Percentiles rank a stretch among this genome's conserved stretches.
phyloP scores from a whole-genome alignment of 768 basidiomycete genomes.

The Terana coerulea region DNA sequence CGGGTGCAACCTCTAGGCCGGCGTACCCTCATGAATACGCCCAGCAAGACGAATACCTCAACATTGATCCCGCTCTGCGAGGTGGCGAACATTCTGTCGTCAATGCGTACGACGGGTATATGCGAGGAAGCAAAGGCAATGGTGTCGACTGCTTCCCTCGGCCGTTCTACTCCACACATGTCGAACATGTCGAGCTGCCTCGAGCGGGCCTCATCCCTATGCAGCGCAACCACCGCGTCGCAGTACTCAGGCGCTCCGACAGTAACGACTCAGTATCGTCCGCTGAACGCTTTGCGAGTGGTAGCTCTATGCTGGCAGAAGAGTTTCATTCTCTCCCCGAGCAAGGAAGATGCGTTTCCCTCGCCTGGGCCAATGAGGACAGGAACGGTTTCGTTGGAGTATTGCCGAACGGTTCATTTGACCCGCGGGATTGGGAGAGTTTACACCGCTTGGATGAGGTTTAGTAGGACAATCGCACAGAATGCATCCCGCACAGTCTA shows the following conservation, averaged over 20 bases:
- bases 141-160: neutral
- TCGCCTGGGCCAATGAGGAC: neutral
- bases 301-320: neutral
- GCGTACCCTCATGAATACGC: neutral
- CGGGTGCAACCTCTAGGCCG: neutral
- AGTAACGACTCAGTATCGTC: conserved; percentile 7
- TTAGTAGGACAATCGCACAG: too few relatives aligned
- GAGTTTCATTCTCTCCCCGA: neutral
- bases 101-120: neutral
- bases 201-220: neutral
- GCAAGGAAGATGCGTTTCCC: neutral
- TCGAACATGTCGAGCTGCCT: neutral
- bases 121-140: neutral
- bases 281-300: neutral
- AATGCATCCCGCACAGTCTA: too few relatives aligned
- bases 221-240: neutral
- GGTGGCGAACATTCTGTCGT: neutral
- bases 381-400: neutral
- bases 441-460: conserved; percentile 7
- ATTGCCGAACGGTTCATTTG: conserved; percentile 2
- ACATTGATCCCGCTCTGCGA: conserved; percentile 10
- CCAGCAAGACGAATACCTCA: neutral
- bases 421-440: conserved; percentile 14
- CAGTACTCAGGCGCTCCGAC: neutral
- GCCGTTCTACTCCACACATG: neutral